Conservation (phyloP, 768 basidiomycete species). For the Ramaria sp. region DNA sequence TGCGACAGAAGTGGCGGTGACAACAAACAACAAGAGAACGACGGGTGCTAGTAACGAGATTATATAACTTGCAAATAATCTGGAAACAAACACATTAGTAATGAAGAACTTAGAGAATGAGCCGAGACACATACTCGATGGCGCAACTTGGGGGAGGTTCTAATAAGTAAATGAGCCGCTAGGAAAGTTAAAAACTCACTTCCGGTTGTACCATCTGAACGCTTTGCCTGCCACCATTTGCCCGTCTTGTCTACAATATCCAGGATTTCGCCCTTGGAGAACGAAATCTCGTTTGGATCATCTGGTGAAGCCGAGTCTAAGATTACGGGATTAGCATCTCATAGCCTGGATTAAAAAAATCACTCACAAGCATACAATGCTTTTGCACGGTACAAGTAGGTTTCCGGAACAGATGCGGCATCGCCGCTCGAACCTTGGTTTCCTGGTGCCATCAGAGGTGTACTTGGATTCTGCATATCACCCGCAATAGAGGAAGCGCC, state of each 20-base stretch:
- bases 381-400: conserved; percentile 67
- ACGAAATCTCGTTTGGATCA: conserved; percentile 94
- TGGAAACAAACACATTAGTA: not conserved
- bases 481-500: not conserved
- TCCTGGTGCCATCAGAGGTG: conserved; percentile 60
- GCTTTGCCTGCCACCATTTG: conserved; percentile 89
- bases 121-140: conserved; percentile 4
- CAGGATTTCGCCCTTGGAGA: conserved; percentile 83
- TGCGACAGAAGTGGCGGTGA: not conserved
- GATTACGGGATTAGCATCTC: conserved; percentile 14
- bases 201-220: conserved; percentile 63
- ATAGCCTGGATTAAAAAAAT: conserved; percentile 8
- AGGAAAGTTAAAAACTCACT: conserved; percentile 37
- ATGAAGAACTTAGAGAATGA: not conserved
- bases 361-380: conserved; percentile 81
- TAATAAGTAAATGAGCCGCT: not conserved
- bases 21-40: not conserved
- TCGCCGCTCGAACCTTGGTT: conserved; percentile 16
- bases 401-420: conserved; percentile 22
- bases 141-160: not conserved
- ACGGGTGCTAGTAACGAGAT: not conserved
- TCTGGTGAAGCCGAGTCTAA: conserved; percentile 88
- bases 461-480: conserved; percentile 30
- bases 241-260: conserved; percentile 90
- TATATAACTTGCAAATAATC: conserved; percentile 10